phyloP scores from a whole-genome alignment of 2,329 filamentous ascomycete genomes.

The Dryadomyces quercus-mongolicae region DNA sequence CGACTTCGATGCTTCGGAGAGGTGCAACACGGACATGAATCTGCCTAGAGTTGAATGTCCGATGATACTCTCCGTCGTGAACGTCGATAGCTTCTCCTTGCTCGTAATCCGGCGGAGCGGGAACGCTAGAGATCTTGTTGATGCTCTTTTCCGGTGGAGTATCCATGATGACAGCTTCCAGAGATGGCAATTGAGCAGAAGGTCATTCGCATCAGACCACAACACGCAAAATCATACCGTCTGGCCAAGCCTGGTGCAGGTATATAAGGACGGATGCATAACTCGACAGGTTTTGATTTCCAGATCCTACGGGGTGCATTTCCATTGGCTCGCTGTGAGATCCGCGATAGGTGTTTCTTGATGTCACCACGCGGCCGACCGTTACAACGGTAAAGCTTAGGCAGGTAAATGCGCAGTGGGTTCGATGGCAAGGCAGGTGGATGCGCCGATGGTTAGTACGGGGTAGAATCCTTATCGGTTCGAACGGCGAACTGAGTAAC shows the following conservation, averaged over 20 bases:
- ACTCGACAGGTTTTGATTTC: too few relatives aligned
- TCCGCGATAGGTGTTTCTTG: too few relatives aligned
- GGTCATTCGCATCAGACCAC: not conserved
- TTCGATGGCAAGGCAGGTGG: constrained; percentile 1
- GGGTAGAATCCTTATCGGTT: too few relatives aligned
- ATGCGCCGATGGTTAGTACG: constrained; percentile 2
- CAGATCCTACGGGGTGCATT: too few relatives aligned
- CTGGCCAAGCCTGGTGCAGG: too few relatives aligned
- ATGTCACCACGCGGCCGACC: too few relatives aligned
- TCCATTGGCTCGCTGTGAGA: too few relatives aligned
- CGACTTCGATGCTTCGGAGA: not conserved
- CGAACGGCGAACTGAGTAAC: too few relatives aligned
- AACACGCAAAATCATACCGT: not conserved
- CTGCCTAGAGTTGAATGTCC: constrained; percentile 1
- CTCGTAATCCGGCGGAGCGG: not conserved
- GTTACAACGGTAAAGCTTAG: too few relatives aligned
- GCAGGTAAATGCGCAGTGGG: too few relatives aligned
- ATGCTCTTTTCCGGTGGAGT: not conserved
- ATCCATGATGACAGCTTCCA: not conserved
- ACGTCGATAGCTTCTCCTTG: not conserved
- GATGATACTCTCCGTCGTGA: not conserved
- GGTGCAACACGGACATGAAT: not conserved
- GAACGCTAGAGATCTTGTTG: not conserved
- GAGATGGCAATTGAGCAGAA: too few relatives aligned
- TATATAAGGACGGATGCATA: too few relatives aligned